Conservation (phyloP, 164 flowering plant genomes). For the Stephania japonica region DNA sequence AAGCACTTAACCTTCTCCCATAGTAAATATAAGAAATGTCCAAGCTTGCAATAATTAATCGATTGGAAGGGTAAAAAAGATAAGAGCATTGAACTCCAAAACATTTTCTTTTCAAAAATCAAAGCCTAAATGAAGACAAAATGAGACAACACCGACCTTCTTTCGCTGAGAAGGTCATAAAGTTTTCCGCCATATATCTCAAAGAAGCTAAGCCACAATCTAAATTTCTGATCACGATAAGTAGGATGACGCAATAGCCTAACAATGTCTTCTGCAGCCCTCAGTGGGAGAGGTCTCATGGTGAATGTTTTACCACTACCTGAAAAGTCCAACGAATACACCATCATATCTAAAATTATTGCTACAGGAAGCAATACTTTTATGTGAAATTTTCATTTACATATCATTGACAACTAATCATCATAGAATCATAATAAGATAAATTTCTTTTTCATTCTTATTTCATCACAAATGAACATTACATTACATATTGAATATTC, state of each 20-base stretch:
- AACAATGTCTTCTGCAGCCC: conserved; percentile 89
- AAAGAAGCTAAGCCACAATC: conserved; percentile 95
- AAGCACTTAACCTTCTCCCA: background rate
- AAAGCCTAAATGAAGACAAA: background rate
- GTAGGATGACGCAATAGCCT: conserved; percentile 79
- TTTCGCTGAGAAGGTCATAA: conserved; percentile 91
- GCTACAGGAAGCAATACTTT: background rate
- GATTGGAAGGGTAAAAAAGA: background rate
- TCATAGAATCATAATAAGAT: no score
- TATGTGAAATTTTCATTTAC: background rate
- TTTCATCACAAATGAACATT: no score
- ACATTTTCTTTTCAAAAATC: background rate
- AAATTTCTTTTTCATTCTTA: no score
- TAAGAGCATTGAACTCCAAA: background rate
- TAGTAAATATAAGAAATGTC: background rate
- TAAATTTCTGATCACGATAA: conserved; percentile 74
- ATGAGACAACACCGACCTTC: conserved; percentile 52
- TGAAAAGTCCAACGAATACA: conserved; percentile 21
- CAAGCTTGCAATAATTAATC: background rate
- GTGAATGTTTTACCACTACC: conserved; percentile 99
- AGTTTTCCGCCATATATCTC: conserved; percentile 99
- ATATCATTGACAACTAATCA: no score
- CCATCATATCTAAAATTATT: background rate
- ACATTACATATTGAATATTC: no score
- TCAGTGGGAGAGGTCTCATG: conserved; percentile 92